Evolutionary conservation across 1,139 yeast species (phyloP).

Genomic region (Diutina catenulata): DNA sequence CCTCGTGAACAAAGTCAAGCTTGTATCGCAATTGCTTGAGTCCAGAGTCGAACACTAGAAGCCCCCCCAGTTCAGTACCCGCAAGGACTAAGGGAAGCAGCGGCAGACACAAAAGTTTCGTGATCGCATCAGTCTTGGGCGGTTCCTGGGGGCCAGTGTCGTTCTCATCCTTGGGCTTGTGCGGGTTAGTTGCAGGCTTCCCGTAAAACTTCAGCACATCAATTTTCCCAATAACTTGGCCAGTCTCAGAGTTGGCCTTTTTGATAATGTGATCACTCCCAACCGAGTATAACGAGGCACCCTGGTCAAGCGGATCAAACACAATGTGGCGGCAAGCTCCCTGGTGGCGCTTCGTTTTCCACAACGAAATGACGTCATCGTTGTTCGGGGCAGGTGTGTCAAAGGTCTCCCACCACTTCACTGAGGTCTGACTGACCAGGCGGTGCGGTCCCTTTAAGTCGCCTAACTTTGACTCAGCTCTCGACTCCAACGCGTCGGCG

Average conservation of each 20-base stretch:
- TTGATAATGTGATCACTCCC: constrained; percentile 79
- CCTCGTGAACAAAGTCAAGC: constrained; percentile 52
- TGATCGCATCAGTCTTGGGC: no score
- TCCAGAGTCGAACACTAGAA: constrained; percentile 50
- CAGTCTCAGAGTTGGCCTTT: constrained; percentile 60
- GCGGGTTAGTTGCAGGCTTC: constrained; percentile 15
- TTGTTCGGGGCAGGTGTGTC: constrained; percentile 22
- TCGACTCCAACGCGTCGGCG: constrained; percentile 28
- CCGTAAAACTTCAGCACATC: constrained; percentile 7
- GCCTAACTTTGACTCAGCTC: constrained; percentile 14
- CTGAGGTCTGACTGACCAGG: constrained; percentile 24
- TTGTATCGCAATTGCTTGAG: constrained; percentile 26
- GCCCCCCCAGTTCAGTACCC: constrained; percentile 72
- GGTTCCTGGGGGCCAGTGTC: no score
- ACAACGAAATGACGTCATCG: constrained; percentile 25
- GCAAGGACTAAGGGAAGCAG: constrained; percentile 56
- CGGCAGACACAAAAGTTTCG: constrained; percentile 51
- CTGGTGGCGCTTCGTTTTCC: constrained; percentile 89
- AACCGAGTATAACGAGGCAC: constrained; percentile 48
- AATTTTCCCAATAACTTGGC: constrained; percentile 42
- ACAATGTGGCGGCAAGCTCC: constrained; percentile 72
- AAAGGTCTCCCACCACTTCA: constrained; percentile 39
- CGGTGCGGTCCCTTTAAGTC: constrained; percentile 5
- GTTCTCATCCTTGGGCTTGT: no score
- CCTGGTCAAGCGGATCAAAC: constrained; percentile 48